Evolutionary conservation across 2,329 filamentous ascomycete genomes (phyloP).

Genomic region (Colletotrichum viniferum): DNA sequence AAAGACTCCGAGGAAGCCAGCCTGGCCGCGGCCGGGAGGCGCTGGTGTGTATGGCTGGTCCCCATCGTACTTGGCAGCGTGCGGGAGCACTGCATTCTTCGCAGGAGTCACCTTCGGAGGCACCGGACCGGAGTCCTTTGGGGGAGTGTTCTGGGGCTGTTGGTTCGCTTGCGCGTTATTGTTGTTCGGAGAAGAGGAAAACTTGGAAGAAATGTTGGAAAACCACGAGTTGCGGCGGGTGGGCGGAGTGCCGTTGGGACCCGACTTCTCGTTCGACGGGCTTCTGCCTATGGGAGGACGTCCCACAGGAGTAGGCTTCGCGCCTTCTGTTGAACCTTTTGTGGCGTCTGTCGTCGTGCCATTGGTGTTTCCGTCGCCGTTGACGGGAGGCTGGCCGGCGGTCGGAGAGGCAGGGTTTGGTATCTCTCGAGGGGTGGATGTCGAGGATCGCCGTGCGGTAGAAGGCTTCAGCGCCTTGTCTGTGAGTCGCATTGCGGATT

Average conservation of each 20-base stretch:
- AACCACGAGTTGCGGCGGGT: conserved; percentile 85
- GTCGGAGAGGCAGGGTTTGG: conserved; percentile 3
- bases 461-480: conserved; percentile 13
- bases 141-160: conserved; percentile 35
- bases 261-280: conserved; percentile 34
- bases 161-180: conserved; percentile 36
- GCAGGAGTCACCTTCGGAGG: conserved; percentile 51
- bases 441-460: conserved; percentile 5
- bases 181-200: conserved; percentile 65
- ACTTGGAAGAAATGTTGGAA: conserved; percentile 89
- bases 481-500: conserved; percentile 16
- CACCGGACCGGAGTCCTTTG: conserved; percentile 33
- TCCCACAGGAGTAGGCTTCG: conserved; percentile 32
- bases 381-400: not conserved
- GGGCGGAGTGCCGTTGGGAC: conserved; percentile 37
- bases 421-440: conserved; percentile 6
- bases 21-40: conserved; percentile 70
- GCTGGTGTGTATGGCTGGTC: conserved; percentile 74
- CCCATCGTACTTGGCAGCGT: conserved; percentile 59
- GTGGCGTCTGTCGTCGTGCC: conserved; percentile 1
- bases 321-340: not conserved
- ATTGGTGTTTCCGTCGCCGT: conserved; percentile 11
- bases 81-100: conserved; percentile 65
- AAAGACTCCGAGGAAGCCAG: conserved; percentile 81
- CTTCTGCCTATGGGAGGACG: conserved; percentile 35